phyloP scores from a whole-genome alignment of 2,329 filamentous ascomycete species.

The Monilinia fructigena region DNA sequence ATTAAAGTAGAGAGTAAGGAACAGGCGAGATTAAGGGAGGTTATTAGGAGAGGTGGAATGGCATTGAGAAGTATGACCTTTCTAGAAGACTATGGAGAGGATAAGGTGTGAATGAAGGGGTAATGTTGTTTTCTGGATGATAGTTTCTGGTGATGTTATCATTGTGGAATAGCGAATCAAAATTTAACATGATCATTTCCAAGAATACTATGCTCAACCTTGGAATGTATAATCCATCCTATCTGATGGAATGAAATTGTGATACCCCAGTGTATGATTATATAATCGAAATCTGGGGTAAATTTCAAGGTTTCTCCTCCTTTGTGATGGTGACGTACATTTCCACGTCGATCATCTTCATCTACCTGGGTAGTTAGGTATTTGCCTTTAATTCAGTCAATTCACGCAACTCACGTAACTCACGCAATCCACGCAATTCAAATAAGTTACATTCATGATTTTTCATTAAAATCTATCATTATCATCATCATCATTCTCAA shows the following conservation, averaged over 20 bases:
- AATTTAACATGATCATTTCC: too few relatives aligned
- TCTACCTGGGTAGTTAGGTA: too few relatives aligned
- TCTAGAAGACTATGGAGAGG: background rate
- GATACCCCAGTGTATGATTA: background rate
- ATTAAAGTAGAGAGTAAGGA: background rate
- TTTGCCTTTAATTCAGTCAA: too few relatives aligned
- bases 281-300: conserved; percentile 8
- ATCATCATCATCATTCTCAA: too few relatives aligned
- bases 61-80: background rate
- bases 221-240: too few relatives aligned
- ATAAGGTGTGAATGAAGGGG: background rate
- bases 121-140: background rate
- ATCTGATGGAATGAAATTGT: too few relatives aligned
- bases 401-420: too few relatives aligned
- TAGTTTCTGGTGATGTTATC: background rate
- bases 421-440: too few relatives aligned
- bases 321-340: background rate
- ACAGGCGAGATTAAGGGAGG: background rate
- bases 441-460: too few relatives aligned
- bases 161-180: background rate
- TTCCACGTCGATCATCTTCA: too few relatives aligned
- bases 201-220: too few relatives aligned
- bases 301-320: background rate
- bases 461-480: too few relatives aligned
- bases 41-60: background rate